phyloP scores from a whole-genome alignment of 2,329 filamentous ascomycete genomes.

The Fusarium sp. region DNA sequence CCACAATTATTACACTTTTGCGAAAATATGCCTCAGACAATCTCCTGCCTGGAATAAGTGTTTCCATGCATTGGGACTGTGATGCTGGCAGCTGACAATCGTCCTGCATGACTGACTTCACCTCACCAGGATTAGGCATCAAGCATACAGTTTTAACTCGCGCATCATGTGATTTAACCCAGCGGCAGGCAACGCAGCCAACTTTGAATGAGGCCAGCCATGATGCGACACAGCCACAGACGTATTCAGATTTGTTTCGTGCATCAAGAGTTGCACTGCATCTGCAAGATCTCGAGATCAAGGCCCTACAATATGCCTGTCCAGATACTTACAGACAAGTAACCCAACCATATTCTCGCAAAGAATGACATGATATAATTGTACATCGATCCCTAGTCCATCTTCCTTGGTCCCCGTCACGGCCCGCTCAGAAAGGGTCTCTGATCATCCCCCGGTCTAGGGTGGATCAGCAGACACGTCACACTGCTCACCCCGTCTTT shows the following conservation, averaged over 20 bases:
- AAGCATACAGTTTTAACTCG: background rate
- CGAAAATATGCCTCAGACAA: background rate
- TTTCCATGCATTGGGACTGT: background rate
- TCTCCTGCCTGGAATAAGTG: background rate
- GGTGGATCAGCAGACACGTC: slow-evolving; percentile 44
- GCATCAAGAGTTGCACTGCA: background rate
- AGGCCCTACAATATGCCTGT: background rate
- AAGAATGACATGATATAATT: slow-evolving; percentile 10
- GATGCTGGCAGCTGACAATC: slow-evolving; percentile 11
- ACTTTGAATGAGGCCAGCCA: background rate
- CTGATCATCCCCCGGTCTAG: slow-evolving; percentile 7
- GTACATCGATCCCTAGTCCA: background rate
- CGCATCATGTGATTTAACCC: slow-evolving; percentile 23
- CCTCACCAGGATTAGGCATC: slow-evolving; percentile 20
- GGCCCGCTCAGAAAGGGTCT: slow-evolving; percentile 9
- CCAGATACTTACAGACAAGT: accelerated
- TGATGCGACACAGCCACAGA: slow-evolving; percentile 21
- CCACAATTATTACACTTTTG: background rate
- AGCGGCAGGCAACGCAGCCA: slow-evolving; percentile 12
- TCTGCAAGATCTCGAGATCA: slow-evolving; percentile 1
- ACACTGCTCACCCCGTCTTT: slow-evolving; percentile 10
- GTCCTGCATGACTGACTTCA: background rate
- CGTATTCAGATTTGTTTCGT: background rate
- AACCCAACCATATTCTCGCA: background rate
- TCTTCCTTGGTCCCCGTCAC: slow-evolving; percentile 13